A percentile compares a stretch with the other conserved stretches of the same genome.
Conservation (phyloP, 2,329 filamentous ascomycete genomes). For the Fusarium hainanense region DNA sequence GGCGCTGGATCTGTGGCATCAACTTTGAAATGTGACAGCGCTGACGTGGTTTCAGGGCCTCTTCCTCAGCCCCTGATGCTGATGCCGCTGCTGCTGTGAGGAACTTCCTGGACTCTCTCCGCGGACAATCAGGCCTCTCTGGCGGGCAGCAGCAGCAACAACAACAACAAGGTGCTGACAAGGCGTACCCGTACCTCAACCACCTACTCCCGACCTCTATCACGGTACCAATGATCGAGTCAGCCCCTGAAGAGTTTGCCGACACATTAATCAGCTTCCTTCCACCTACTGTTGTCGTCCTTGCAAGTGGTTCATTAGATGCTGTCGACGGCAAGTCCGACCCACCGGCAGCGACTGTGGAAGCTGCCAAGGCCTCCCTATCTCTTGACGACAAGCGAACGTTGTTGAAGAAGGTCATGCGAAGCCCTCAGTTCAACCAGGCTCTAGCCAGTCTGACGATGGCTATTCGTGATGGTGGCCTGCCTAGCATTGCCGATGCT, state of each 20-base stretch:
- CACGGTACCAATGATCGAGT: conserved; percentile 81
- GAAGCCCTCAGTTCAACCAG: conserved; percentile 91
- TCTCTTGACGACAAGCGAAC: conserved; percentile 80
- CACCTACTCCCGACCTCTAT: conserved; percentile 83
- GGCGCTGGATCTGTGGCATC: conserved; percentile 39
- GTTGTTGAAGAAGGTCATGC: conserved; percentile 82
- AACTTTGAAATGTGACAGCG: conserved; percentile 45
- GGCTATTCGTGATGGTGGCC: conserved; percentile 87
- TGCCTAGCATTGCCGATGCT: conserved; percentile 90
- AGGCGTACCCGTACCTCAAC: conserved; percentile 82
- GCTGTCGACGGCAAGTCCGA: conserved; percentile 69
- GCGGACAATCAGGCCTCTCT: conserved; percentile 62
- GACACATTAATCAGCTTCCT: conserved; percentile 82
- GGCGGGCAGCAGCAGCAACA: conserved; percentile 49
- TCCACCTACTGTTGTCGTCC: conserved; percentile 80
- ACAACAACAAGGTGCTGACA: conserved; percentile 55
- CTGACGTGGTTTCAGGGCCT: conserved; percentile 67
- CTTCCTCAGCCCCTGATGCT: conserved; percentile 71
- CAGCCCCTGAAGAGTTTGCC: conserved; percentile 71
- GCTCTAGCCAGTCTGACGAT: conserved; percentile 86
- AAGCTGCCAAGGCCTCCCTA: conserved; percentile 79
- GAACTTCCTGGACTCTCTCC: conserved; percentile 87
- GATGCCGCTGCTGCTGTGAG: conserved; percentile 84
- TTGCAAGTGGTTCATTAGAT: conserved; percentile 74
- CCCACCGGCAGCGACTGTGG: conserved; percentile 73